Evolutionary conservation across 495 filamentous ascomycete species (phyloP), one percentile per base, ranked within the genome.

Genomic region (Daldinia vernicosa): DNA sequence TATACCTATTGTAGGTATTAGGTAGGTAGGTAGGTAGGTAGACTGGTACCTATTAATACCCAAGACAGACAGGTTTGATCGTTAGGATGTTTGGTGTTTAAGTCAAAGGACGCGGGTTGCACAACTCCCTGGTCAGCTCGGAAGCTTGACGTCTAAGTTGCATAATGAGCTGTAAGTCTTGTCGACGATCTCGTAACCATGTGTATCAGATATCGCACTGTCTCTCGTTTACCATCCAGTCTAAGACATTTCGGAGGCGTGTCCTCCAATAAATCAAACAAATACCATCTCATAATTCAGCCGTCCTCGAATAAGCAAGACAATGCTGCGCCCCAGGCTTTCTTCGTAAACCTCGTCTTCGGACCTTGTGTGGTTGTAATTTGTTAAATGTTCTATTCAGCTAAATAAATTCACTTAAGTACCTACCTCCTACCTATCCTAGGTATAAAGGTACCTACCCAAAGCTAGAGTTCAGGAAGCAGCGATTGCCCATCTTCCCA

Each of bases 71-170:
- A 12, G 22, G 11, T 22, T 22, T 14, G 6, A 26, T 22, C 14
- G 19, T 26, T 51, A 9, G 45, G 4, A 51, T 51, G 2, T 47
- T 4, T 8, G 15, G 15, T 43, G 19, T 22, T 53, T 3, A 58
- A 28, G 8, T 33, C 5, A 19, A 19, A 39, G 22, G 39, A 51
- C 17, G 30, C 22, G 35, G 60, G 45, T 64, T 47, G 55, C 27
- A 55, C 60, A 22, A 60, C 35, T 7, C 28, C 28, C 54, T 47
- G 60, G 55, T 11, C 50, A 58, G 52, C 26, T 58, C 59, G 32
- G n/a, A 30, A 15, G 58, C n/a, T 19, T 33, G 33, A 68, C 15
- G 14, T n/a, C 15, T 27, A 6, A 26, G 12, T 4, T 27, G 28
- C 39, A 52, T 6, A 17, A 51, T 51, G 24, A 3, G 37, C 14